Evolutionary conservation across 768 basidiomycete species (phyloP), one percentile per base, ranked within the genome.

Genomic region (Amylocystis lapponica): DNA sequence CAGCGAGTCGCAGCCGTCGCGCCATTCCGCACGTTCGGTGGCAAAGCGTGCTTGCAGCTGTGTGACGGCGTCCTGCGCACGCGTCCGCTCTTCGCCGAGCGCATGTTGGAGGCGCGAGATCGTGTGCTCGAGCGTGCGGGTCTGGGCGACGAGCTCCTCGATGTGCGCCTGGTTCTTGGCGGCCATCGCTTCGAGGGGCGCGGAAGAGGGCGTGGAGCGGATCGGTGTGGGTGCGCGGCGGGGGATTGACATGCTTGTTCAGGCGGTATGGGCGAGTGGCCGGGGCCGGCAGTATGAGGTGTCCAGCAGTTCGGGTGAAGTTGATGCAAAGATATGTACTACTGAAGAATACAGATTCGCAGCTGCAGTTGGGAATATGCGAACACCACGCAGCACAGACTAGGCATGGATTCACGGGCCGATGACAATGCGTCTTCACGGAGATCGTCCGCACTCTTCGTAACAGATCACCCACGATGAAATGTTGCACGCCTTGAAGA

Each of bases 81-180:
- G 71, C 16, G 59, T 56, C 37, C 65, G 57, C 52, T 79, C 78
- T 21, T 54, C 54, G 3, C 61, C 50, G 23, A 80, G 52, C 31
- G 79, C 74, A 19, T 74, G 72, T 13, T 63, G 56, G 27, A 86
- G 71, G 33, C 72, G 76, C 51, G 74, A 74, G 60, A 73, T 71
- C 4, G 72, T 72, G 47, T 79, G 74, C 44, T 85, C 82, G 40
- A 85, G 71, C 0, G 74, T 75, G 20, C 78, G 78, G 54, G 76
- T 83, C 48, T 78, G 71, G 49, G 82, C 75, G 2, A 86, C 81
- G 40, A 89, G 75, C 32, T 88, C 83, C 37, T 81, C 74, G 38
- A 89, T 85, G 57, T 87, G 84, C 2, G 70, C 62, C 46, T 79
- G 79, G 57, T 82, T 76, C 4, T 79, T 72, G 20, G 77, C 68